These are phyloP conservation scores for Neckera pumila DNA, from an alignment of 225 moss, liverwort and hornwort species.

Conservation along the genomic window DNA sequence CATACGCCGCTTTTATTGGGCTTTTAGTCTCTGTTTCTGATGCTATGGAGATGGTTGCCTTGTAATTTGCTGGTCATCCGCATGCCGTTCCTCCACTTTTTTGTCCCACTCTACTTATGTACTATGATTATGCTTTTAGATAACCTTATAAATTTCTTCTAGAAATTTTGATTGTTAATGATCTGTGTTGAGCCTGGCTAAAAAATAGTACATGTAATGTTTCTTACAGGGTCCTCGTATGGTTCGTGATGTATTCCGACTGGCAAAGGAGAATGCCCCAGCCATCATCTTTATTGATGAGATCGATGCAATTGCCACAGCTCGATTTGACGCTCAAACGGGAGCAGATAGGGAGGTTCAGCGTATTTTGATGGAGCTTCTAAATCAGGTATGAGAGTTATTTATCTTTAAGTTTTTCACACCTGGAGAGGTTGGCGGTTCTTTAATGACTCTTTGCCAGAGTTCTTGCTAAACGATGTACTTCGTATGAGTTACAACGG, in stretches of 20 bases:
- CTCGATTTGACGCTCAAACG: conserved; percentile 80
- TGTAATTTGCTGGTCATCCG: background rate
- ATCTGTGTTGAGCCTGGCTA: background rate
- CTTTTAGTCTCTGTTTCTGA: background rate
- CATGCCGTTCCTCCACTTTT: background rate
- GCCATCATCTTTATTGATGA: conserved; percentile 92
- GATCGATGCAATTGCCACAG: conserved; percentile 85
- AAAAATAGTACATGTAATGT: background rate
- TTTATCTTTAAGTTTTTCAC: background rate
- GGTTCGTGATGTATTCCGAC: conserved; percentile 88
- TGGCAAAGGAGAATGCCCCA: conserved; percentile 89
- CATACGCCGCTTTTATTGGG: background rate
- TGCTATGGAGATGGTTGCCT: background rate
- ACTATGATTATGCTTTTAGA: background rate
- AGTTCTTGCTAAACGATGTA: background rate
- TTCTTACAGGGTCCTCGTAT: conserved; percentile 70
- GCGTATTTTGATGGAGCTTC: conserved; percentile 85
- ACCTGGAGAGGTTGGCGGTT: background rate
- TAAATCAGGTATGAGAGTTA: conserved; percentile 66
- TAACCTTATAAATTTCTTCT: background rate
- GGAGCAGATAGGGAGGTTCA: conserved; percentile 90
- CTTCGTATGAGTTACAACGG: background rate
- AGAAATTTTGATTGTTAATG: background rate
- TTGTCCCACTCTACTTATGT: background rate
- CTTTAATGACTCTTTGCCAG: background rate